Percentiles rank a stretch among this genome's conserved stretches.
Evolutionary conservation across 805 yeast genomes (phyloP).

Genomic region (Candida adriatica): DNA sequence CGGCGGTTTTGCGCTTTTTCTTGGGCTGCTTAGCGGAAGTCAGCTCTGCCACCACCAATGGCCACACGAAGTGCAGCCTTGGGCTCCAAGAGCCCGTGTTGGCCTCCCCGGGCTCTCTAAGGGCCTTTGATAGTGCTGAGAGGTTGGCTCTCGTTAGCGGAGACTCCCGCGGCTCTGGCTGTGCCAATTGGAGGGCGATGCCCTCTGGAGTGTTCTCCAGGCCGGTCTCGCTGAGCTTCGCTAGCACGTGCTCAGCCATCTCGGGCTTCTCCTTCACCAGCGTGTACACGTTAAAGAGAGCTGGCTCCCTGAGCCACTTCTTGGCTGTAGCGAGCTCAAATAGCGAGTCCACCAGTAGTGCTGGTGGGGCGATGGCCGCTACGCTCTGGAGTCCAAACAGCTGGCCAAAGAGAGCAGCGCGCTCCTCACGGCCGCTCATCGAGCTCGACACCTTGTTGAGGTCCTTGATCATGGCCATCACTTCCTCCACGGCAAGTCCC

Average conservation of each 20-base stretch:
- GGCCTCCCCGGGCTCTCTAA: constrained; percentile 40
- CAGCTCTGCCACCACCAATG: constrained; percentile 40
- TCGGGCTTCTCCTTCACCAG: constrained; percentile 29
- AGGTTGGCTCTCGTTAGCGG: constrained; percentile 72
- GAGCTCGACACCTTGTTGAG: constrained; percentile 35
- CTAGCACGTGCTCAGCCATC: constrained; percentile 28
- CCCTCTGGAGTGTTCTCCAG: constrained; percentile 74
- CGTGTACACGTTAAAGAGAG: constrained; percentile 62
- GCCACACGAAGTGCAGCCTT: constrained; percentile 73
- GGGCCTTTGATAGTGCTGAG: constrained; percentile 49
- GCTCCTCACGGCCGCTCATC: constrained; percentile 73
- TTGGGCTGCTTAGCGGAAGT: constrained; percentile 23
- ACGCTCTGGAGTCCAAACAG: constrained; percentile 67
- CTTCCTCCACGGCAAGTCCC: constrained; percentile 31
- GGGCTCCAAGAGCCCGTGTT: constrained; percentile 62
- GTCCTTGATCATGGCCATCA: constrained; percentile 29
- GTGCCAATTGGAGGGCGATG: constrained; percentile 56
- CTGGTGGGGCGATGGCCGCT: constrained; percentile 23
- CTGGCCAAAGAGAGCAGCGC: constrained; percentile 75
- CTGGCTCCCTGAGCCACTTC: constrained; percentile 83
- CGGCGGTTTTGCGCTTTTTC: constrained; percentile 34
- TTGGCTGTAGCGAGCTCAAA: constrained; percentile 56
- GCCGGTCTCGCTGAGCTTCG: constrained; percentile 41
- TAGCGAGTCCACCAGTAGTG: constrained; percentile 37
- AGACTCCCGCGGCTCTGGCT: constrained; percentile 29